Evolutionary conservation across 2,329 filamentous ascomycete genomes (phyloP).

Genomic region (Talaromyces rugulosus): DNA sequence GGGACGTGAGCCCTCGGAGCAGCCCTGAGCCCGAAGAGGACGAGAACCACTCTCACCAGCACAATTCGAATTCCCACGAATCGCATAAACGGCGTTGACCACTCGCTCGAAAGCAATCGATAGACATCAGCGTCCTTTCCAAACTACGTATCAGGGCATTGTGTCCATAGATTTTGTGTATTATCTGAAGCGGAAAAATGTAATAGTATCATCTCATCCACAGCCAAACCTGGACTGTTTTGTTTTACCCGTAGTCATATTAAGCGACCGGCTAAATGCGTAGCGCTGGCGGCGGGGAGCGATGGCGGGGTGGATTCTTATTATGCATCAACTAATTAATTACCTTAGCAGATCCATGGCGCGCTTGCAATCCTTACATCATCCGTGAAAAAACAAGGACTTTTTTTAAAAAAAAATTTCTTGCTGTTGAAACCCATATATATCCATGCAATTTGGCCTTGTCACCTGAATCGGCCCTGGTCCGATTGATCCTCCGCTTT

Average conservation of each 20-base stretch:
- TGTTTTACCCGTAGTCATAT: not conserved
- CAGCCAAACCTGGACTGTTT: not conserved
- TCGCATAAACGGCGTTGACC: constrained; percentile 11
- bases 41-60: constrained; percentile 25
- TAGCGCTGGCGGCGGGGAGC: not conserved
- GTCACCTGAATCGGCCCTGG: not conserved
- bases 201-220: not conserved
- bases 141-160: not conserved
- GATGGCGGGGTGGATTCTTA: not conserved
- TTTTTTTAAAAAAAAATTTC: not conserved
- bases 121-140: not conserved
- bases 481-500: not conserved
- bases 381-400: not conserved
- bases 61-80: not conserved
- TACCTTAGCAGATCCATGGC: not conserved
- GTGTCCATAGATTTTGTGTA: not conserved
- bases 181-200: not conserved
- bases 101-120: not conserved
- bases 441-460: not conserved
- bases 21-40: constrained; percentile 57
- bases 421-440: not conserved
- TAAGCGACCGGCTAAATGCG: not conserved
- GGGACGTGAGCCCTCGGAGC: constrained; percentile 54
- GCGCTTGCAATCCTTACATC: not conserved
- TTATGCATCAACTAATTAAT: not conserved